These are phyloP conservation scores for Dipteronia dyeriana DNA, from an alignment of 345 rosid species.

Conservation along the genomic window DNA sequence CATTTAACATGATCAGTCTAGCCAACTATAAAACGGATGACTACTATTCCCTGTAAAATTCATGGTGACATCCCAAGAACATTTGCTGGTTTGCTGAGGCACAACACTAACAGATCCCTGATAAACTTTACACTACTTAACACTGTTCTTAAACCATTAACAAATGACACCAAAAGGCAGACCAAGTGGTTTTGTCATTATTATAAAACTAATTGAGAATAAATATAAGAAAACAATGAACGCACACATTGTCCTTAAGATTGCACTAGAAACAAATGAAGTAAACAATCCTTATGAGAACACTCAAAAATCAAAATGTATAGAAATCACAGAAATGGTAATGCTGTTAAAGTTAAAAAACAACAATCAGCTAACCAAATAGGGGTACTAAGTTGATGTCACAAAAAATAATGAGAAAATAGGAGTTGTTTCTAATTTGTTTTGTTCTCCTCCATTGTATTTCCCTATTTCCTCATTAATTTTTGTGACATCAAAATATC, in stretches of 20 bases:
- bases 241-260: no score
- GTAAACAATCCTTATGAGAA: neutral
- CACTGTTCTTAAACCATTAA: neutral
- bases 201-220: neutral
- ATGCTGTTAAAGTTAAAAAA: neutral
- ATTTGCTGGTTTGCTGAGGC: neutral
- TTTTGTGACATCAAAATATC: no score
- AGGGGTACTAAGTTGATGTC: neutral
- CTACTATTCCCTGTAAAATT: neutral
- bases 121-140: neutral
- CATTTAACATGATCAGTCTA: slow-evolving; percentile 7
- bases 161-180: slow-evolving; percentile 4
- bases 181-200: neutral
- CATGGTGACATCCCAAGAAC: neutral
- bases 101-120: neutral
- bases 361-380: neutral
- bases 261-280: slow-evolving; percentile 1
- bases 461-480: no score
- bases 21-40: neutral
- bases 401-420: neutral
- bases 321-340: slow-evolving; percentile 1
- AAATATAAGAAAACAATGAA: neutral
- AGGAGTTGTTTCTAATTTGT: no score
- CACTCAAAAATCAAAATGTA: neutral
- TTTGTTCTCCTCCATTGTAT: no score